Conservation (phyloP, 2,329 filamentous ascomycete species). For the Penicillium sp. region DNA sequence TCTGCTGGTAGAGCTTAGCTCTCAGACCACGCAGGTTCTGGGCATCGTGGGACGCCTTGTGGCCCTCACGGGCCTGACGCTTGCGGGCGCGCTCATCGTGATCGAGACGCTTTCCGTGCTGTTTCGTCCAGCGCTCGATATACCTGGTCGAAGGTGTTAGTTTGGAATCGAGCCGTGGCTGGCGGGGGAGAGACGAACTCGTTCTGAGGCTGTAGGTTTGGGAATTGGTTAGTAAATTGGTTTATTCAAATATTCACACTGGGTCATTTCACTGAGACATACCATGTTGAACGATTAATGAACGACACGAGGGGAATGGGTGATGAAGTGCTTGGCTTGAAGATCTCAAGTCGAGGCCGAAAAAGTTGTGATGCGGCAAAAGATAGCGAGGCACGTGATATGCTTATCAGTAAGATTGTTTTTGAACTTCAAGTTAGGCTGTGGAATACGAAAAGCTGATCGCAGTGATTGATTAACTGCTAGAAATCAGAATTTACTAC, state of each 20-base stretch:
- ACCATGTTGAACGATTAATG: slow-evolving; percentile 32
- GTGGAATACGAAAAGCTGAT: background rate
- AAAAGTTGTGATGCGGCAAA: slow-evolving; percentile 28
- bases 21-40: slow-evolving; percentile 89
- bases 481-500: slow-evolving; percentile 2
- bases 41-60: slow-evolving; percentile 82
- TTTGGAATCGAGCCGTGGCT: slow-evolving; percentile 11
- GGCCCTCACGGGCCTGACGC: slow-evolving; percentile 78
- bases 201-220: slow-evolving; percentile 40
- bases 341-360: slow-evolving; percentile 27
- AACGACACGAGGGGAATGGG: slow-evolving; percentile 18
- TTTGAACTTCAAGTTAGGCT: background rate
- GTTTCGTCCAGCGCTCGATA: slow-evolving; percentile 74
- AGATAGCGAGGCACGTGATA: slow-evolving; percentile 26
- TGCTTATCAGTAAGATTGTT: slow-evolving; percentile 17
- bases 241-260: background rate
- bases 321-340: slow-evolving; percentile 20
- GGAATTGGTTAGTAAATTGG: slow-evolving; percentile 10
- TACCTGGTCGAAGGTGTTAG: slow-evolving; percentile 41
- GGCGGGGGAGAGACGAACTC: slow-evolving; percentile 36
- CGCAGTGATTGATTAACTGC: slow-evolving; percentile 6
- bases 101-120: slow-evolving; percentile 62
- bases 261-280: slow-evolving; percentile 9
- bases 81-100: slow-evolving; percentile 88
- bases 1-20: slow-evolving; percentile 90